Percentiles rank a stretch among this genome's conserved stretches.
Evolutionary conservation across 2,329 filamentous ascomycete genomes (phyloP).

Genomic region (Macrophomina pseudophaseolina): DNA sequence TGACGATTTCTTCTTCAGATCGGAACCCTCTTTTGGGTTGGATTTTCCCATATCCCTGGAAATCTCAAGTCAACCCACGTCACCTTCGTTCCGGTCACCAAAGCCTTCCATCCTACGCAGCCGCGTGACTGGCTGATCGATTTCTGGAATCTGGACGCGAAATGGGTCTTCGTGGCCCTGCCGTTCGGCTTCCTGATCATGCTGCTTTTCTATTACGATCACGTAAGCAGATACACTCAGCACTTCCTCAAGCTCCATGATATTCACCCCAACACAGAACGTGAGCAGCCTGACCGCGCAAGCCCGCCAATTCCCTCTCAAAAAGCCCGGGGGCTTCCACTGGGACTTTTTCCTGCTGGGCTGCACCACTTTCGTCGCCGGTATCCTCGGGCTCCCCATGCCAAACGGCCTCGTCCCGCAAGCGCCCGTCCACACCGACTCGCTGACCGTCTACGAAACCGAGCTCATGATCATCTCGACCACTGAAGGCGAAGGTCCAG

Average conservation of each 20-base stretch:
- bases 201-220: slow-evolving; percentile 63
- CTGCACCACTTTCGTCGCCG: slow-evolving; percentile 58
- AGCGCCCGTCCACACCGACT: slow-evolving; percentile 62
- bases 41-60: slow-evolving; percentile 59
- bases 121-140: slow-evolving; percentile 56
- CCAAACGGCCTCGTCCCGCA: slow-evolving; percentile 62
- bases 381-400: slow-evolving; percentile 58
- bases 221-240: slow-evolving; percentile 41
- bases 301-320: slow-evolving; percentile 58
- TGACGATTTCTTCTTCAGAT: slow-evolving; percentile 38
- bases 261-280: slow-evolving; percentile 38
- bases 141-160: slow-evolving; percentile 59
- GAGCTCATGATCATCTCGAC: slow-evolving; percentile 43
- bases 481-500: slow-evolving; percentile 45
- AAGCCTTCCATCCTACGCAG: slow-evolving; percentile 55
- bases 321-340: slow-evolving; percentile 61
- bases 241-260: background rate
- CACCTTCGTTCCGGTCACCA: slow-evolving; percentile 48
- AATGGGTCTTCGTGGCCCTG: slow-evolving; percentile 60
- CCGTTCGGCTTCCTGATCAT: slow-evolving; percentile 61
- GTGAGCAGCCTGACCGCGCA: slow-evolving; percentile 52
- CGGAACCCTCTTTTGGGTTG: slow-evolving; percentile 60
- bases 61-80: slow-evolving; percentile 49
- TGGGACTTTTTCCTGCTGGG: slow-evolving; percentile 64
- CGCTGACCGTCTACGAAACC: slow-evolving; percentile 48